Base-by-base conservation (phyloP, 306 rosid genomes). In the cucumber (Cucumis sativus) region DNA sequence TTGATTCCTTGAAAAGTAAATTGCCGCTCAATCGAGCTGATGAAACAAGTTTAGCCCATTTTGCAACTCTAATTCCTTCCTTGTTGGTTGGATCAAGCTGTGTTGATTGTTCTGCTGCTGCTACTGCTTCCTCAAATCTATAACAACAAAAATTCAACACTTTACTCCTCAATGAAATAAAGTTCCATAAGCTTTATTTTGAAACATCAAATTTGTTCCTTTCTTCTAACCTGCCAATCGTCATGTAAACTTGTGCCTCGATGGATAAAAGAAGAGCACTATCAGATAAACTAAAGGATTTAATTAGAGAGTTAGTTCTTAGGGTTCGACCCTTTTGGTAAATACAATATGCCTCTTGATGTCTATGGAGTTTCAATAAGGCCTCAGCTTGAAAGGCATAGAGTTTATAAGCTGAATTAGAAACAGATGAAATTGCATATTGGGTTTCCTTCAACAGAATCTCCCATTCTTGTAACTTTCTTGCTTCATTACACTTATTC, bases 331-430 rank as follows among this genome's bases (percentile, higher is more conserved):
- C 83, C 74, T 84, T 86, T 79, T 86, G 92, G 66, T 84, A 88
- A 52, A 87, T 81, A 6, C 82, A 75, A 82, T 87, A 82, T 60
- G 99, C 99, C 78, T 96, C 96, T 78, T 88, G 86, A 74, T 89
- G 91, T 78, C 93, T 91, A 39, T 58, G 81, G 40, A 92, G 92
- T 79, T 82, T 92, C 86, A 92, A 35, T 30, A 91, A 81, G 52
- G 98, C 98, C 88, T 96, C 99, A 17, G 97, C 87, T 88, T 86
- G 98, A 72, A 89, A 83, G 79, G 94, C 96, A 84, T 83, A 89
- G 49, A 96, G 85, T 93, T 84, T 83, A 63, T 88, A 96, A 85
- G 98, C 87, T 56, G 98, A 91, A 82, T 87, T 88, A 37, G 91
- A 90, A 47, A 96, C 93, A 55, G 84, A 77, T 55, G 91, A 91